Conservation (phyloP, 2,329 filamentous ascomycete species). For the Verticillium nonalfalfae region DNA sequence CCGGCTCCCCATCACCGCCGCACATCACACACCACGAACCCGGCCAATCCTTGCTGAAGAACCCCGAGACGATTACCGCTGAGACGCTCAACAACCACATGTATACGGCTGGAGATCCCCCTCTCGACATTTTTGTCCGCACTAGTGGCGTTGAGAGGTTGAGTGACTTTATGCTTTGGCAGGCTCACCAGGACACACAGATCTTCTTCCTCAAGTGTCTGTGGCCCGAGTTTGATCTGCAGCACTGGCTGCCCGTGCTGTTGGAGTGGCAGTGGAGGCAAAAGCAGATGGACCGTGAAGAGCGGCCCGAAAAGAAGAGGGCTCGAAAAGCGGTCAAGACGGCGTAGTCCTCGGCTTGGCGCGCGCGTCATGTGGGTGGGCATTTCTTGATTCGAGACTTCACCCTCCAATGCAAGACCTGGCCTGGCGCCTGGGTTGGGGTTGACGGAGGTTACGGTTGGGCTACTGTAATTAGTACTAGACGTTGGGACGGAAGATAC, state of each 20-base stretch:
- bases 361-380: neutral
- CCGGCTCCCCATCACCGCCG: conserved; percentile 37
- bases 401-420: neutral
- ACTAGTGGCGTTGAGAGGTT: conserved; percentile 90
- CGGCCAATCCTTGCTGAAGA: conserved; percentile 24
- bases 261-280: conserved; percentile 78
- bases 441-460: neutral
- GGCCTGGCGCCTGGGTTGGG: neutral
- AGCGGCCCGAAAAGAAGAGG: conserved; percentile 28
- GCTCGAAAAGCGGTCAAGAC: conserved; percentile 3
- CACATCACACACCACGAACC: conserved; percentile 10
- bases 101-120: conserved; percentile 80
- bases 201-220: conserved; percentile 88
- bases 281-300: conserved; percentile 50
- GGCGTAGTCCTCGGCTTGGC: neutral
- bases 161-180: conserved; percentile 99
- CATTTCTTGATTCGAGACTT: neutral
- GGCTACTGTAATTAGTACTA: neutral
- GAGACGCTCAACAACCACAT: conserved; percentile 80
- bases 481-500: conserved; percentile 1
- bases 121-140: conserved; percentile 82
- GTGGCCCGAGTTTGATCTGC: conserved; percentile 95
- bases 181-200: conserved; percentile 87
- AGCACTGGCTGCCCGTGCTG: conserved; percentile 86
- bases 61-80: conserved; percentile 81